phyloP scores from a whole-genome alignment of 176 grass and related monocot genomes.

The Juncus inflexus region DNA sequence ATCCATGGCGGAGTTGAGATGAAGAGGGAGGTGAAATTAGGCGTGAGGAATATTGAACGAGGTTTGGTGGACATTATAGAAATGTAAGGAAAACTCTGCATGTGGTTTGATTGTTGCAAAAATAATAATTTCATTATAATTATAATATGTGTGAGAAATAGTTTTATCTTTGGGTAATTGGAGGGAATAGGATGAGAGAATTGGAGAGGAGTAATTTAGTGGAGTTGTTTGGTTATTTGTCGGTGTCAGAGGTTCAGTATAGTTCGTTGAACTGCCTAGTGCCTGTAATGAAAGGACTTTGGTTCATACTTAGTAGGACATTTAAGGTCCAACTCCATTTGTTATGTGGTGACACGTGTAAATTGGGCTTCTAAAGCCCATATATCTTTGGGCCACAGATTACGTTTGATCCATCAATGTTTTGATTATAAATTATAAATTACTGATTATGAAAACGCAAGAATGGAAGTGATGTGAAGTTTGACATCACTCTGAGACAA shows the following conservation, averaged over 20 bases:
- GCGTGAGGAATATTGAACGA: not conserved
- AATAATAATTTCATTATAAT: too few species aligned
- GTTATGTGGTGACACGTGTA: too few species aligned
- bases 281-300: not conserved
- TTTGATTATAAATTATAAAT: too few species aligned
- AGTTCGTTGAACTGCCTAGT: conserved; percentile 21
- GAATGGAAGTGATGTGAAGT: too few species aligned
- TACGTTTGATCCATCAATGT: too few species aligned
- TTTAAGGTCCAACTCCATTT: not conserved
- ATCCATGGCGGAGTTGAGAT: conserved; percentile 20
- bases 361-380: too few species aligned
- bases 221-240: not conserved
- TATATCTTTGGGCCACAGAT: too few species aligned
- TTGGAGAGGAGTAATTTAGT: not conserved
- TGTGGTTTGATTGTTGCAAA: not conserved
- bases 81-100: not conserved
- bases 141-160: too few species aligned
- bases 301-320: not conserved
- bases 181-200: not conserved
- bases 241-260: conserved; percentile 9
- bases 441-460: too few species aligned
- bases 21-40: not conserved
- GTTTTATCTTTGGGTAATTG: too few species aligned
- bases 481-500: too few species aligned
- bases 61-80: conserved; percentile 1